Evolutionary conservation across 2,329 filamentous ascomycete species (phyloP).

Genomic region (Lachnellula hyalina): DNA sequence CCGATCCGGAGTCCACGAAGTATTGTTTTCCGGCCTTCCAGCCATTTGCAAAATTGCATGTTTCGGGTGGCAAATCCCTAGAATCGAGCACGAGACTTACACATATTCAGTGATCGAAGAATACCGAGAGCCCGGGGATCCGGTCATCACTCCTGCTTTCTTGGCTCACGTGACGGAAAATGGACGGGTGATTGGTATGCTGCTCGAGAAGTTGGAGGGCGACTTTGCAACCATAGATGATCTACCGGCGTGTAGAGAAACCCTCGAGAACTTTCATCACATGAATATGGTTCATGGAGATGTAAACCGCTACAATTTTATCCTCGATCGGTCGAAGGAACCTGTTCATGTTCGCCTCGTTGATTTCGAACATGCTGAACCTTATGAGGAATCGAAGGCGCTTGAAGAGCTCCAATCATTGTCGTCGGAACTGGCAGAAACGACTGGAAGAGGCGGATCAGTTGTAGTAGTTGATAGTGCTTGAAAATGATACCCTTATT

Average conservation of each 20-base stretch:
- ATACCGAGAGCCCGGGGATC: background rate
- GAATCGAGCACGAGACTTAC: background rate
- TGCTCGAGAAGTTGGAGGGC: constrained; percentile 28
- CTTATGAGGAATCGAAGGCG: constrained; percentile 7
- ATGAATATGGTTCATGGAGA: constrained; percentile 3
- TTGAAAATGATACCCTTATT: constrained; percentile 2
- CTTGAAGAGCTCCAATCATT: constrained; percentile 8
- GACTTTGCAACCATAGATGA: constrained; percentile 27
- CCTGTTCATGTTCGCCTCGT: constrained; percentile 8
- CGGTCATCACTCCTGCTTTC: constrained; percentile 22
- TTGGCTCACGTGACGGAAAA: constrained; percentile 30
- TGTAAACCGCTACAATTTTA: constrained; percentile 10
- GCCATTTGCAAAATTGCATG: background rate
- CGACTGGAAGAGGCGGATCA: constrained; percentile 6
- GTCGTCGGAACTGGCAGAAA: constrained; percentile 5
- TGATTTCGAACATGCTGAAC: constrained; percentile 8
- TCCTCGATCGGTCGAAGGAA: constrained; percentile 4
- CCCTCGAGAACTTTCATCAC: background rate
- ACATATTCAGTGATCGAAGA: background rate
- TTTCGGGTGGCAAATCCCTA: background rate
- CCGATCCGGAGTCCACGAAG: constrained; percentile 10
- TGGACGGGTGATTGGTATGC: constrained; percentile 29
- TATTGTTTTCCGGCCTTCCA: background rate
- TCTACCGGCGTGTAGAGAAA: constrained; percentile 21
- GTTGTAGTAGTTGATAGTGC: background rate